Evolutionary conservation across 2,329 filamentous ascomycete species (phyloP).

Genomic region (Herpotrichia juniperi): DNA sequence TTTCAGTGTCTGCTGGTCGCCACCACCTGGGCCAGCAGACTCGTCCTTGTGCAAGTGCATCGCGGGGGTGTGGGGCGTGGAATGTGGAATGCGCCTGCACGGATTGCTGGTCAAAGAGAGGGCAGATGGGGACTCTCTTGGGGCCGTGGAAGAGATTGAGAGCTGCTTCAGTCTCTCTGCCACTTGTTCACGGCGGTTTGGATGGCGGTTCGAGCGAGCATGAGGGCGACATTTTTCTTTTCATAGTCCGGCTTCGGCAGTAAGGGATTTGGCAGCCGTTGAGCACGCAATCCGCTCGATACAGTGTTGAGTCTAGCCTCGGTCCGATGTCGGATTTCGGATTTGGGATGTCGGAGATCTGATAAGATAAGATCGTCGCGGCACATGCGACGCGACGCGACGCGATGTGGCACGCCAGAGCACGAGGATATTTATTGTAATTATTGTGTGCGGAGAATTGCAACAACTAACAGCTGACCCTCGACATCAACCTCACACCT

Average conservation of each 20-base stretch:
- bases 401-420: no score
- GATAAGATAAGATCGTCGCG: no score
- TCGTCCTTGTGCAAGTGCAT: constrained; percentile 48
- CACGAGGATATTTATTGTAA: no score
- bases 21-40: constrained; percentile 42
- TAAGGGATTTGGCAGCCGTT: not conserved
- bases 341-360: not conserved
- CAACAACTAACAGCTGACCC: no score
- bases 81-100: not conserved
- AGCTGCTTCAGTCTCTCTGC: not conserved
- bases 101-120: not conserved
- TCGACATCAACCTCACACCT: no score
- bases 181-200: not conserved
- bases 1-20: constrained; percentile 35
- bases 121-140: not conserved
- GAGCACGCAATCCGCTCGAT: constrained; percentile 1
- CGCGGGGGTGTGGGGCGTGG: constrained; percentile 8
- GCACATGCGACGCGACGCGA: no score
- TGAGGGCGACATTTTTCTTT: not conserved
- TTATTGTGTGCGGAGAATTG: no score
- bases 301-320: not conserved
- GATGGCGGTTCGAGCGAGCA: not conserved
- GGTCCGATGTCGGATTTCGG: not conserved
- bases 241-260: not conserved
- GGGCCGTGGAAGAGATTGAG: not conserved